Evolutionary conservation across 768 basidiomycete species (phyloP), one percentile per base, ranked within the genome.

Genomic region (Suillus ampliporus): DNA sequence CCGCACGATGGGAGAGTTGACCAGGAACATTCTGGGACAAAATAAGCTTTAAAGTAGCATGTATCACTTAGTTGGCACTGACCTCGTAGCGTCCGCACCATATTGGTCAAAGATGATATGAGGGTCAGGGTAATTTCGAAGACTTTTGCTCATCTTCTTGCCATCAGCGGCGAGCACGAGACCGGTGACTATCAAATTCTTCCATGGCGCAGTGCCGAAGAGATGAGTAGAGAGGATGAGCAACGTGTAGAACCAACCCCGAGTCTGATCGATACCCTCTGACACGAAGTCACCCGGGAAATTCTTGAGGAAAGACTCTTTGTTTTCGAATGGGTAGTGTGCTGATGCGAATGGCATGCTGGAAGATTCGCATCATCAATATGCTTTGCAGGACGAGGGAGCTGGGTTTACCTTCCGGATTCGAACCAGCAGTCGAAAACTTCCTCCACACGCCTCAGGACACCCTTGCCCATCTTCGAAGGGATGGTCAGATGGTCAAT

Each of bases 381-480:
- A 17, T 40, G 15, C n/a, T 38, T 10, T 37, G 43, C 53, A 41
- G n/a, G 7, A 51, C 31, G 28, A 41, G 61, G 19, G 10, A 3
- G 13, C 10, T 5, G 53, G 40, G 68, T 86, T 64, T 67, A 95
- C 95, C 92, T 95, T 79, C 97, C 97, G 5, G 97, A 99, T 79
- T 99, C 97, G 72, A 99, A 99, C 97, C 97, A 99, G 72, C 97
- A 99, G 73, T 99, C 97, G 72, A 99, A 99, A 41, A 99, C 95
- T 75, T 99, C 97, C 63, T 97, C 94, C n/a, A 98, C 84, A 54
- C 97, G 89, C 76, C 85, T 92, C 26, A 99, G 79, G 13, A 77
- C 76, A 17, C 97, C 97, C 69, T 94, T 96, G 58, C 96, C 97
- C 74, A 86, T 78, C 72, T 89, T 81, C 21, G 95, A 97, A 11